phyloP scores from a whole-genome alignment of 1,284 basidiomycete genomes.

The Apiotrichum gracile region DNA sequence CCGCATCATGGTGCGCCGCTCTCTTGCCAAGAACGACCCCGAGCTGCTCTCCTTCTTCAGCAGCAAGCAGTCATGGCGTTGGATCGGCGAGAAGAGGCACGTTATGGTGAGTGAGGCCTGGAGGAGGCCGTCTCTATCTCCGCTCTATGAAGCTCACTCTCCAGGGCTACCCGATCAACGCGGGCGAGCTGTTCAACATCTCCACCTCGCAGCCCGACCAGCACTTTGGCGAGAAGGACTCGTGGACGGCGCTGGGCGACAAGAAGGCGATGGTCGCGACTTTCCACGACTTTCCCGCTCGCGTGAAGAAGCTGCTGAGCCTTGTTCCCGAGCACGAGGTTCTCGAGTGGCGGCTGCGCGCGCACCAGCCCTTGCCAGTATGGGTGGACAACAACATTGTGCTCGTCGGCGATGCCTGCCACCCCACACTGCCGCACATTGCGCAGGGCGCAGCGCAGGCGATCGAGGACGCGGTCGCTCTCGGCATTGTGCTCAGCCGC shows the following conservation, averaged over 20 bases:
- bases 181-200: constrained; percentile 41
- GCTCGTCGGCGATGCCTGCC: constrained; percentile 35
- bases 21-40: constrained; percentile 33
- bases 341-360: constrained; percentile 43
- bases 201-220: constrained; percentile 43
- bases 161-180: constrained; percentile 43
- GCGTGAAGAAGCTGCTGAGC: constrained; percentile 37
- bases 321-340: constrained; percentile 40
- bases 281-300: constrained; percentile 37
- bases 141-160: neutral
- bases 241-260: constrained; percentile 43
- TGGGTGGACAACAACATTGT: constrained; percentile 38
- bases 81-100: constrained; percentile 43
- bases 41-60: constrained; percentile 39
- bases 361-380: constrained; percentile 34
- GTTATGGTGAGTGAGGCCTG: constrained; percentile 34
- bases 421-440: constrained; percentile 37
- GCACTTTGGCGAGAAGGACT: constrained; percentile 31
- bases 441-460: constrained; percentile 46
- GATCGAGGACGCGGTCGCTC: constrained; percentile 42
- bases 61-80: constrained; percentile 34
- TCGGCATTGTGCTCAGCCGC: constrained; percentile 39
- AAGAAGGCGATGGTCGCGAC: constrained; percentile 37
- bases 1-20: constrained; percentile 38
- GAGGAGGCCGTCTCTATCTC: neutral